These are phyloP conservation scores for Yarrowia sp. DNA, from an alignment of 805 yeast genomes.

Conservation along the genomic window DNA sequence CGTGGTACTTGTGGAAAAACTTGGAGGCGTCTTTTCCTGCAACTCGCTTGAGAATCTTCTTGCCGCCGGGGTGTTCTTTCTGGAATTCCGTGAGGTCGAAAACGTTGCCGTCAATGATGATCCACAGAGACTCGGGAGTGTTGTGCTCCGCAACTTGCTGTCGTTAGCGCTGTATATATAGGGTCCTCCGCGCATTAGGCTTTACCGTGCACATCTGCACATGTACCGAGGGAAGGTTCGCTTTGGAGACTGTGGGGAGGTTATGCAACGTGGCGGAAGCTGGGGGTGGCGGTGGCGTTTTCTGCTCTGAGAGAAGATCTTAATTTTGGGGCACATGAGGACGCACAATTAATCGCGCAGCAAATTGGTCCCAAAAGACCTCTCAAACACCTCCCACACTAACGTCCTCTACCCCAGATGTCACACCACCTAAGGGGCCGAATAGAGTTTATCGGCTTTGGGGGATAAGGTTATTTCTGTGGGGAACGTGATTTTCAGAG, in stretches of 20 bases:
- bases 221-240: slow-evolving; percentile 21
- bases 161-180: slow-evolving; percentile 22
- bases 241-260: neutral
- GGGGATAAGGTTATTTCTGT: slow-evolving; percentile 22
- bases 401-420: slow-evolving; percentile 8
- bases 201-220: neutral
- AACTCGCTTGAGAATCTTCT: slow-evolving; percentile 70
- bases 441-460: slow-evolving; percentile 21
- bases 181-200: neutral
- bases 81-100: slow-evolving; percentile 71
- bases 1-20: slow-evolving; percentile 54
- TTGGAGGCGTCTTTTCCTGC: slow-evolving; percentile 78
- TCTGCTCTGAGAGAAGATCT: no score
- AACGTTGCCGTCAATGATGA: slow-evolving; percentile 76
- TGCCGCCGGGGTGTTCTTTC: slow-evolving; percentile 77
- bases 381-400: neutral
- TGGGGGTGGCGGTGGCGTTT: no score
- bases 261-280: slow-evolving; percentile 7
- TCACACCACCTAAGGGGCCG: slow-evolving; percentile 21
- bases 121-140: slow-evolving; percentile 77
- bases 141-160: slow-evolving; percentile 68
- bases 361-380: no score
- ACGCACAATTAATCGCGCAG: no score
- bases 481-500: slow-evolving; percentile 26
- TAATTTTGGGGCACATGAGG: no score